phyloP scores from a whole-genome alignment of 2,329 filamentous ascomycete genomes.

The Mycosphaerelloides madeirae region DNA sequence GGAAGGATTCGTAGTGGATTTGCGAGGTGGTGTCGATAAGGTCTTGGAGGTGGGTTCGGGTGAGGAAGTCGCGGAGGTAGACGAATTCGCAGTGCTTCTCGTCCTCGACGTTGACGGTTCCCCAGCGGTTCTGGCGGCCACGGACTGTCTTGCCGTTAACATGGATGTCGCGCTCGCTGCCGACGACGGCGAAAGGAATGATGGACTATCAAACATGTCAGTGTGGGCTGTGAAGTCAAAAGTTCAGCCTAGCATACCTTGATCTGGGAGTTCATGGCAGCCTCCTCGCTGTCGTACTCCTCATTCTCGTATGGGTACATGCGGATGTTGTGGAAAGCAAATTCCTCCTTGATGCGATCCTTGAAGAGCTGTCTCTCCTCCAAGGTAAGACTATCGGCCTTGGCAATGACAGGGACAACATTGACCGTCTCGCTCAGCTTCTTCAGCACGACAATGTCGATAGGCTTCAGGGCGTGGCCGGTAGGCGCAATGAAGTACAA shows the following conservation, averaged over 20 bases:
- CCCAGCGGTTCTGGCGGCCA: constrained; percentile 98
- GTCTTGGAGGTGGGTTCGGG: constrained; percentile 95
- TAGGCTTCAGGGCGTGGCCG: constrained; percentile 96
- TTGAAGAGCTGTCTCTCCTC: constrained; percentile 97
- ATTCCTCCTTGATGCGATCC: constrained; percentile 98
- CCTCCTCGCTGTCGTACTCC: constrained; percentile 96
- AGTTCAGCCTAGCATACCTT: constrained; percentile 58
- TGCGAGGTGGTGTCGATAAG: constrained; percentile 98
- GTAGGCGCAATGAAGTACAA: constrained; percentile 99
- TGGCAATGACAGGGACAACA: constrained; percentile 96
- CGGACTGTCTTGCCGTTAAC: constrained; percentile 91
- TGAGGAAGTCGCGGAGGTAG: constrained; percentile 96
- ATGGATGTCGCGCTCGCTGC: constrained; percentile 96
- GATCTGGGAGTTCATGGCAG: constrained; percentile 87
- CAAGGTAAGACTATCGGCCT: constrained; percentile 91
- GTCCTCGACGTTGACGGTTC: constrained; percentile 98
- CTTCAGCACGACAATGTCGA: constrained; percentile 99
- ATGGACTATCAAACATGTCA: constrained; percentile 60
- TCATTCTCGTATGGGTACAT: constrained; percentile 99
- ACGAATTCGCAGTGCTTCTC: constrained; percentile 99
- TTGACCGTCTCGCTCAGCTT: constrained; percentile 99
- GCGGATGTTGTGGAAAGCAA: constrained; percentile 98
- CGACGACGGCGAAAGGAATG: constrained; percentile 95
- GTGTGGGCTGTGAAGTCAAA: constrained; percentile 22
- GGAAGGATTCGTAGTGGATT: constrained; percentile 99